phyloP scores from a whole-genome alignment of 1,284 basidiomycete genomes.

The Apiotrichum domesticum region DNA sequence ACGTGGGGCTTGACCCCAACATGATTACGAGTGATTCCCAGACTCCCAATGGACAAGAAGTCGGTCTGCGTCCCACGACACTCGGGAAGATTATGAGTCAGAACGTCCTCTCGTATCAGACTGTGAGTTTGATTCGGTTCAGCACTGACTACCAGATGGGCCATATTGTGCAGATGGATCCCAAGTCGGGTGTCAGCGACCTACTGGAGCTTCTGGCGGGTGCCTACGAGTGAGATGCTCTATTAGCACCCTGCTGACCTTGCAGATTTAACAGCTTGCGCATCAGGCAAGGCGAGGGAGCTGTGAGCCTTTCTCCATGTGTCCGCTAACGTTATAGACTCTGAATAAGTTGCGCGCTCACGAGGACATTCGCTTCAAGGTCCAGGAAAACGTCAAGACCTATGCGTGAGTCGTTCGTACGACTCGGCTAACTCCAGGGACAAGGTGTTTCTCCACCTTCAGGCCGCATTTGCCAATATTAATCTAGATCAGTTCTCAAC shows the following conservation, averaged over 20 bases:
- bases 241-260: not conserved
- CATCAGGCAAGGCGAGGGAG: slow-evolving; percentile 37
- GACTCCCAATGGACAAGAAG: no score
- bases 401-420: slow-evolving; percentile 20
- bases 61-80: slow-evolving; percentile 1
- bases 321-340: slow-evolving; percentile 11
- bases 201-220: slow-evolving; percentile 26
- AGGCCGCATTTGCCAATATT: slow-evolving; percentile 36
- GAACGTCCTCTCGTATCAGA: slow-evolving; percentile 11
- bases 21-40: no score
- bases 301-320: slow-evolving; percentile 19
- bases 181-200: slow-evolving; percentile 16
- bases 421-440: slow-evolving; percentile 26
- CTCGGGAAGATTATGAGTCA: slow-evolving; percentile 38
- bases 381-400: slow-evolving; percentile 25
- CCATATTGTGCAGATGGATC: slow-evolving; percentile 21
- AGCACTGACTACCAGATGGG: slow-evolving; percentile 17
- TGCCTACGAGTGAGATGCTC: slow-evolving; percentile 19
- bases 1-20: no score
- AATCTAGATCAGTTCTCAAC: slow-evolving; percentile 22
- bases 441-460: slow-evolving; percentile 44
- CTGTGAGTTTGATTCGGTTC: not conserved
- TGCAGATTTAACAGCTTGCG: slow-evolving; percentile 36
- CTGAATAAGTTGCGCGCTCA: slow-evolving; percentile 32
- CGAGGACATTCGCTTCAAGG: slow-evolving; percentile 28